Percentiles rank a stretch among this genome's conserved stretches.
phyloP scores from a whole-genome alignment of 345 rosid species.

The Eucalyptus sp. region DNA sequence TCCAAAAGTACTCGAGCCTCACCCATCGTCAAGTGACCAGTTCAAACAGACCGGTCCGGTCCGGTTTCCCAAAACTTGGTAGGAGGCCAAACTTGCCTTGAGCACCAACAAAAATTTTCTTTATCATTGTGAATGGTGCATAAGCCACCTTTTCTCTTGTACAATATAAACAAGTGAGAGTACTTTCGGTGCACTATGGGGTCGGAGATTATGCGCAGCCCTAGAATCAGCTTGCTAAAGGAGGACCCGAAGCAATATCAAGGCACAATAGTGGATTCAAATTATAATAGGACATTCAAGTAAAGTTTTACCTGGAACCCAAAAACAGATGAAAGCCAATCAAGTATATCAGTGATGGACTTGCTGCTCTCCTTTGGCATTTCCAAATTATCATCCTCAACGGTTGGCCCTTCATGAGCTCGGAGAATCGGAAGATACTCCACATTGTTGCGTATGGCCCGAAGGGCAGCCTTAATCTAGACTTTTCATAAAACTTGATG shows the following conservation, averaged over 20 bases:
- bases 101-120: background rate
- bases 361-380: slow-evolving; percentile 24
- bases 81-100: background rate
- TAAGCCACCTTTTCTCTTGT: background rate
- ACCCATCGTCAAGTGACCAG: background rate
- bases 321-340: slow-evolving; percentile 86
- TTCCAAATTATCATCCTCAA: background rate
- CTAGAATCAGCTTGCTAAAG: background rate
- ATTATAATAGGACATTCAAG: background rate
- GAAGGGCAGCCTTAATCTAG: slow-evolving; percentile 77
- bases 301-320: slow-evolving; percentile 81
- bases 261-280: background rate
- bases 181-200: background rate
- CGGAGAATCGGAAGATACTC: slow-evolving; percentile 49
- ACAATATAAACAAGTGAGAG: background rate
- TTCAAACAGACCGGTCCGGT: background rate
- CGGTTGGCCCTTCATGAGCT: background rate
- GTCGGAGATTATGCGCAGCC: background rate
- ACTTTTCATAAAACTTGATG: background rate
- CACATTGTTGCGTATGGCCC: slow-evolving; percentile 39
- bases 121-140: background rate
- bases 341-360: slow-evolving; percentile 53
- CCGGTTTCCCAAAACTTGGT: background rate
- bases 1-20: background rate
- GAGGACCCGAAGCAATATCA: background rate